Conservation (phyloP, 768 basidiomycete species). For the Exidia glandulosa region DNA sequence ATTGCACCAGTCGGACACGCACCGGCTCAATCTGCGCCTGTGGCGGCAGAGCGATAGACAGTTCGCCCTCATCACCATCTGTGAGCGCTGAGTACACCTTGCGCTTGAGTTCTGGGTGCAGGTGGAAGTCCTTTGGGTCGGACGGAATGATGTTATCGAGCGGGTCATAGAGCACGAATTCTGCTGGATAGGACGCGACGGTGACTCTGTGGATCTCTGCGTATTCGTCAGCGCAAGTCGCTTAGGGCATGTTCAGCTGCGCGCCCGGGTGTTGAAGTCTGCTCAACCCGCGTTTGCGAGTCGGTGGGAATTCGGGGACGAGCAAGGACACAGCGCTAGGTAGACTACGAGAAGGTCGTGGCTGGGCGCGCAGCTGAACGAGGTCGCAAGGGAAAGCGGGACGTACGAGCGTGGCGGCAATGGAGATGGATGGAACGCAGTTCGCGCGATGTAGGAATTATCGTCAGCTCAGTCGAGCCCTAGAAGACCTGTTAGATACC, state of each 20-base stretch:
- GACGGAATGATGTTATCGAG: conserved; percentile 51
- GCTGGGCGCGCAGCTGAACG: conserved; percentile 11
- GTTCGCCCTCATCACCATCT: conserved; percentile 88
- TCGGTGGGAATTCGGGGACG: no score
- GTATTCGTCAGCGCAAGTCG: conserved; percentile 14
- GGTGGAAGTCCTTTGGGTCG: conserved; percentile 68
- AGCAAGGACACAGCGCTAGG: no score
- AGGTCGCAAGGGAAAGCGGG: conserved; percentile 1
- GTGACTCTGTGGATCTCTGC: conserved; percentile 64
- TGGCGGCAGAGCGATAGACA: conserved; percentile 77
- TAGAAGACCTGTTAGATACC: conserved; percentile 17
- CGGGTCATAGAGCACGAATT: conserved; percentile 71
- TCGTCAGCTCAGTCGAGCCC: conserved; percentile 91
- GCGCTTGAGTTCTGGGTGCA: conserved; percentile 88
- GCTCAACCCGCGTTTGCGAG: no score
- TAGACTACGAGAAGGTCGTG: neutral
- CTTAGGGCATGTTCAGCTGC: conserved; percentile 12
- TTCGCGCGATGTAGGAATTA: conserved; percentile 69
- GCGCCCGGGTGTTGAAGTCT: no score
- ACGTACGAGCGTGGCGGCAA: conserved; percentile 77
- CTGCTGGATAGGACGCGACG: conserved; percentile 59
- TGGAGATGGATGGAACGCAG: conserved; percentile 81
- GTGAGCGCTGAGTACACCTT: conserved; percentile 82
- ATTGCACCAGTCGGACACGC: conserved; percentile 21
- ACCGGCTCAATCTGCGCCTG: conserved; percentile 58